These are phyloP conservation scores for Phytophthora uliginosa DNA, from an alignment of 352 stramenopile genomes.

Conservation along the genomic window DNA sequence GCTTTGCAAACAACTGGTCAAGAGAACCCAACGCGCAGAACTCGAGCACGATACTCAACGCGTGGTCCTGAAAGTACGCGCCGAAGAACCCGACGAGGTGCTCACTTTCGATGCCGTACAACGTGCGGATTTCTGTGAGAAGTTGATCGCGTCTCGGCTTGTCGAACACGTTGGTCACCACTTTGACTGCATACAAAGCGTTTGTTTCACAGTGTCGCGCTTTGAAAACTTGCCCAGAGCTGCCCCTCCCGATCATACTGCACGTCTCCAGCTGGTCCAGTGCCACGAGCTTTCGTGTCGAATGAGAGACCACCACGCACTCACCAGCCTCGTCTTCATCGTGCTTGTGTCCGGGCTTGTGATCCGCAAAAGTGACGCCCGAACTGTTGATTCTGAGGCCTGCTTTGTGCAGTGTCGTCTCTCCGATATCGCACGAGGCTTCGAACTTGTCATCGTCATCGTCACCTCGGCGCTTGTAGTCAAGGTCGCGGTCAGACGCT, in stretches of 20 bases:
- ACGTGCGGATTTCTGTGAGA: conserved; percentile 81
- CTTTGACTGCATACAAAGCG: conserved; percentile 71
- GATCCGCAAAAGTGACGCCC: conserved; percentile 61
- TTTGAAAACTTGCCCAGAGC: conserved; percentile 74
- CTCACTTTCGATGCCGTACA: conserved; percentile 78
- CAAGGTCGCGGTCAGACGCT: conserved; percentile 21
- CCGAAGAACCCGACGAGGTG: conserved; percentile 77
- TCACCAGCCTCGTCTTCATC: conserved; percentile 31
- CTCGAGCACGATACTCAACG: conserved; percentile 74
- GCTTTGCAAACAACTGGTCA: conserved; percentile 40
- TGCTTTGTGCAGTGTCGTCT: conserved; percentile 78
- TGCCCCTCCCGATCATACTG: conserved; percentile 67
- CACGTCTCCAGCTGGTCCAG: conserved; percentile 66
- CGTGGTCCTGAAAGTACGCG: conserved; percentile 81
- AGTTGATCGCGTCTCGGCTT: conserved; percentile 80
- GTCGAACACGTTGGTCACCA: conserved; percentile 84
- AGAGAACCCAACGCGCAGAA: conserved; percentile 74
- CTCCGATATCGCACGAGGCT: conserved; percentile 76
- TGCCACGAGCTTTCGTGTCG: conserved; percentile 41
- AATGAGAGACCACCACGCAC: conserved; percentile 6
- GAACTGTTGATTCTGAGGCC: conserved; percentile 72
- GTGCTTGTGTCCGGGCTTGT: conserved; percentile 24
- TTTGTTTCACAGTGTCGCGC: conserved; percentile 49
- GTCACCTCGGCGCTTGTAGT: conserved; percentile 31
- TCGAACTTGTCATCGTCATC: conserved; percentile 61